Evolutionary conservation across 2,329 filamentous ascomycete genomes (phyloP).

Genomic region (Alternaria ventricosa): DNA sequence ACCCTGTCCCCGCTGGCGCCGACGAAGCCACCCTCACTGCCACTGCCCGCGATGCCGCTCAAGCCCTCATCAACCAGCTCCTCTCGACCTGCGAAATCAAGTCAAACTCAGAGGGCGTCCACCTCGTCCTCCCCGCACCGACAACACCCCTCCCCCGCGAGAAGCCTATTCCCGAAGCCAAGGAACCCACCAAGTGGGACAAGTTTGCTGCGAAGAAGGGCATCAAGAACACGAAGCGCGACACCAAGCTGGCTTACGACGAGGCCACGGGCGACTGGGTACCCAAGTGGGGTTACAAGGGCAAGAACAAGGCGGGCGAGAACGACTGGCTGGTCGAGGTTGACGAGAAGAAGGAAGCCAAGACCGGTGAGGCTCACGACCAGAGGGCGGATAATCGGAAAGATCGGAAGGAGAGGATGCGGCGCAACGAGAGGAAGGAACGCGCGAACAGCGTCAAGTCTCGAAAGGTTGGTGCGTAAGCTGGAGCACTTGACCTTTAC

Average conservation of each 20-base stretch:
- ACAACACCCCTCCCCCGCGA: conserved; percentile 81
- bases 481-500: conserved; percentile 16
- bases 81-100: conserved; percentile 84
- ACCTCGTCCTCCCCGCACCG: conserved; percentile 76
- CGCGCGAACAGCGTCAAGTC: conserved; percentile 68
- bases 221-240: conserved; percentile 86
- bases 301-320: conserved; percentile 83
- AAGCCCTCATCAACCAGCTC: conserved; percentile 92
- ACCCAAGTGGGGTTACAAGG: conserved; percentile 94
- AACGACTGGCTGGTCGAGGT: conserved; percentile 92
- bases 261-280: conserved; percentile 87
- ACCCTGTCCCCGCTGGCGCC: conserved; percentile 70
- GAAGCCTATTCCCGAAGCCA: conserved; percentile 84
- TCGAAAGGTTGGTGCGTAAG: conserved; percentile 57
- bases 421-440: conserved; percentile 53
- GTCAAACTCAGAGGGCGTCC: conserved; percentile 72
- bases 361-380: conserved; percentile 67
- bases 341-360: conserved; percentile 71
- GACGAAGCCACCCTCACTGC: conserved; percentile 72
- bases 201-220: conserved; percentile 96
- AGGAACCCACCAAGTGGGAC: conserved; percentile 92
- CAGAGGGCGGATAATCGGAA: conserved; percentile 65
- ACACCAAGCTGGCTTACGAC: conserved; percentile 83
- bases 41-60: conserved; percentile 86
- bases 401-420: conserved; percentile 60